Conservation (phyloP, 1,139 yeast genomes). For the Tardiomyces blankii region DNA sequence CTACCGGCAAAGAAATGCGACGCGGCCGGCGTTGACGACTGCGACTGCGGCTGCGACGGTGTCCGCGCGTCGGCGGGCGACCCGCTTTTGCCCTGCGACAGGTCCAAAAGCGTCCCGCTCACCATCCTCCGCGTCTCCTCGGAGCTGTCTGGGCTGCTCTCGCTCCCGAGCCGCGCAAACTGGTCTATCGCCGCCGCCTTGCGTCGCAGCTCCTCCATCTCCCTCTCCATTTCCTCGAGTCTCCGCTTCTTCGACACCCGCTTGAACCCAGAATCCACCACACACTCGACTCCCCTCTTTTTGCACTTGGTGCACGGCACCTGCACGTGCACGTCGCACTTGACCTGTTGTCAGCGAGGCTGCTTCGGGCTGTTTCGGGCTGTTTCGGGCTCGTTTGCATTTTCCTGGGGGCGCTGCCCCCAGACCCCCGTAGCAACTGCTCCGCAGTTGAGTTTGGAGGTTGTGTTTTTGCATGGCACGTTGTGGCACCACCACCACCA, state of each 20-base stretch:
- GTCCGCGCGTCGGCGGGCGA: not conserved
- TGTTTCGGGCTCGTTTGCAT: no score
- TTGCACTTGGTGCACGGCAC: slow-evolving; percentile 86
- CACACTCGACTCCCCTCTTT: slow-evolving; percentile 59
- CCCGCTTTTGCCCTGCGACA: not conserved
- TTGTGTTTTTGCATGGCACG: no score
- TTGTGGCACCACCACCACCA: no score
- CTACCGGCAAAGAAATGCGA: not conserved
- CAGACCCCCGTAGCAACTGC: no score
- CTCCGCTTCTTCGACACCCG: slow-evolving; percentile 74
- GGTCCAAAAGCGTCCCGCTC: not conserved
- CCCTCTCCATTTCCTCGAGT: slow-evolving; percentile 73
- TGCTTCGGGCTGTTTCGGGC: no score
- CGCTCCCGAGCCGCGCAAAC: slow-evolving; percentile 1
- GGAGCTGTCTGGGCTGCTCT: slow-evolving; percentile 1
- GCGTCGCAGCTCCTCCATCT: slow-evolving; percentile 55
- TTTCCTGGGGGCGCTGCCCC: no score
- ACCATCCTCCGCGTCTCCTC: not conserved
- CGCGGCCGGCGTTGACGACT: not conserved
- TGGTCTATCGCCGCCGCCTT: slow-evolving; percentile 32
- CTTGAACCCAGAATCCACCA: slow-evolving; percentile 69
- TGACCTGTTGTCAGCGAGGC: slow-evolving; percentile 34
- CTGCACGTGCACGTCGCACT: slow-evolving; percentile 48
- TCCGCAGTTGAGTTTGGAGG: no score
- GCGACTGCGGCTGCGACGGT: not conserved